These are phyloP conservation scores for Acephala macrosclerotiorum DNA, from an alignment of 2,329 filamentous ascomycete genomes.

Conservation along the genomic window DNA sequence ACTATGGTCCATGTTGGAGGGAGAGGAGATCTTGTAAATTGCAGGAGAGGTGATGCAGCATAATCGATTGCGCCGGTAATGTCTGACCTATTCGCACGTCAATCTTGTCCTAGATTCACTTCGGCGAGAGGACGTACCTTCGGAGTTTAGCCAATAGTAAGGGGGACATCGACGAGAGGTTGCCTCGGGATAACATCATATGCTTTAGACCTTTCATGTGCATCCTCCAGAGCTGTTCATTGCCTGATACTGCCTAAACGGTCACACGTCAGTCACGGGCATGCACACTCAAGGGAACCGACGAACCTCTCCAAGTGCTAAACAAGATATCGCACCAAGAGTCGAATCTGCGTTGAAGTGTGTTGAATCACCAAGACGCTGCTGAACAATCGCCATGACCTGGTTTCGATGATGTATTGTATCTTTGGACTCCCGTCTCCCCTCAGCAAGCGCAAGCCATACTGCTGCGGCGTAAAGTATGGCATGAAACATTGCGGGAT, in stretches of 20 bases:
- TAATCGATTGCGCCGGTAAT: slow-evolving; percentile 38
- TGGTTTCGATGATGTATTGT: slow-evolving; percentile 28
- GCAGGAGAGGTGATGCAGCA: slow-evolving; percentile 28
- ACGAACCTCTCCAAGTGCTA: slow-evolving; percentile 34
- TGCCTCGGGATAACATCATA: slow-evolving; percentile 25
- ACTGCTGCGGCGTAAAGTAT: slow-evolving; percentile 35
- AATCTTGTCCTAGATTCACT: neutral
- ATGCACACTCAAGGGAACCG: neutral
- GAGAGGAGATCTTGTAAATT: slow-evolving; percentile 17
- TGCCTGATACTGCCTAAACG: slow-evolving; percentile 31
- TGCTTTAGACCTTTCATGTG: slow-evolving; percentile 38
- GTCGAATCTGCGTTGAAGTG: slow-evolving; percentile 25
- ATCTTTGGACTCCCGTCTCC: slow-evolving; percentile 29
- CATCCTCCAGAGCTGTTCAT: slow-evolving; percentile 30
- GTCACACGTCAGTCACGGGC: neutral
- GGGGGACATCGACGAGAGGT: slow-evolving; percentile 15
- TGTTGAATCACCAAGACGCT: slow-evolving; percentile 18
- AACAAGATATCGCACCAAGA: slow-evolving; percentile 34
- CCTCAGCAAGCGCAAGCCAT: slow-evolving; percentile 29
- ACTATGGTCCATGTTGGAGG: slow-evolving; percentile 29
- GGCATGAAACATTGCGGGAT: slow-evolving; percentile 35
- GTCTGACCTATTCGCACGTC: slow-evolving; percentile 26
- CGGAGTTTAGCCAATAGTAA: slow-evolving; percentile 33
- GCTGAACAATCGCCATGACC: slow-evolving; percentile 30
- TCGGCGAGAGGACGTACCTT: slow-evolving; percentile 19